Conservation (phyloP, 2,329 filamentous ascomycete genomes). For the Exophiala spinifera region DNA sequence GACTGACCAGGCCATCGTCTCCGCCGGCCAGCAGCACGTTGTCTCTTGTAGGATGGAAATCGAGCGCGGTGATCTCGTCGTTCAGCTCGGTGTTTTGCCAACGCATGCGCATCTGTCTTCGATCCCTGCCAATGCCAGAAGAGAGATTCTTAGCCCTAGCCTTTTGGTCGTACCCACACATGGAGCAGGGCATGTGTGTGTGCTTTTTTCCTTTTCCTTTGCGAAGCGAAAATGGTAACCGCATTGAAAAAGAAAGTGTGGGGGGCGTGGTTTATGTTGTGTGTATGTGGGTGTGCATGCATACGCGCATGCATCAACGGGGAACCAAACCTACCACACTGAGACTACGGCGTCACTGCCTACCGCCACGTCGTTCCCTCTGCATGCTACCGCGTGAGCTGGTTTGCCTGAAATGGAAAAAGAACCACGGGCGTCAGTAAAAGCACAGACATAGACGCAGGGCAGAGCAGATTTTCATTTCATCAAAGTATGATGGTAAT, state of each 20-base stretch:
- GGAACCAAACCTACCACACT: conserved; percentile 28
- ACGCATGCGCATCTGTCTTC: conserved; percentile 26
- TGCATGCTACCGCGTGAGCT: conserved; percentile 23
- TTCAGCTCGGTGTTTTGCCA: conserved; percentile 44
- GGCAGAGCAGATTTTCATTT: background rate
- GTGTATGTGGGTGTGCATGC: too few relatives aligned
- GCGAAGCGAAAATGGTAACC: too few relatives aligned
- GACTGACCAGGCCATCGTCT: conserved; percentile 61
- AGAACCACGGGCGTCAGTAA: too few relatives aligned
- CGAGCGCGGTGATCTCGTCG: conserved; percentile 60
- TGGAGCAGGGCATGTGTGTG: too few relatives aligned
- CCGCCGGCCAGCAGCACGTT: conserved; percentile 58
- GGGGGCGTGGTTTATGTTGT: too few relatives aligned
- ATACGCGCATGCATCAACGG: too few relatives aligned
- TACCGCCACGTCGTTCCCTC: conserved; percentile 22
- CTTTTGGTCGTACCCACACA: background rate
- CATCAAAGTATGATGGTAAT: too few relatives aligned
- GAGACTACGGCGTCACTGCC: conserved; percentile 27
- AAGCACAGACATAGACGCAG: too few relatives aligned
- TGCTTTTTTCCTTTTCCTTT: too few relatives aligned
- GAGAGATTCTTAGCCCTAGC: too few relatives aligned
- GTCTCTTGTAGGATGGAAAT: conserved; percentile 52
- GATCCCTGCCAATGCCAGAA: conserved; percentile 45
- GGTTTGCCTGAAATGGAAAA: too few relatives aligned
- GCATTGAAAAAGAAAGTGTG: too few relatives aligned